A percentile compares a stretch with the other conserved stretches of the same genome.
Conservation (phyloP, 1,284 basidiomycete genomes). For the Hymenochaete sp. region DNA sequence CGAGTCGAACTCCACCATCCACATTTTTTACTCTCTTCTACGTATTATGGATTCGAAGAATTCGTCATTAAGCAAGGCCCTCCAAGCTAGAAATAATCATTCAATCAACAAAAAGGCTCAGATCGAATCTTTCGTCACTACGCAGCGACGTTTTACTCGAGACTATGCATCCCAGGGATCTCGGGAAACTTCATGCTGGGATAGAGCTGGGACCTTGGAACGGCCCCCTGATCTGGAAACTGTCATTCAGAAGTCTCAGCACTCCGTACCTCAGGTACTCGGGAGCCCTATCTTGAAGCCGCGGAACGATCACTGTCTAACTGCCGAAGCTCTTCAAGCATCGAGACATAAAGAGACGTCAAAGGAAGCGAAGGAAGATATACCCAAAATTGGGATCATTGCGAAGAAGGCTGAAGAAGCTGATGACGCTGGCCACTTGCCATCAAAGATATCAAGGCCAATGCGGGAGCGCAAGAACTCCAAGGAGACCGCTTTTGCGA, state of each 20-base stretch:
- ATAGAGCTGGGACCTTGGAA: neutral
- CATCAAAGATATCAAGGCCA: neutral
- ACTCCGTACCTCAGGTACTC: too few relatives aligned
- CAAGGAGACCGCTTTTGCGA: neutral
- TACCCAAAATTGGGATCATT: too few relatives aligned
- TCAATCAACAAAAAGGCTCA: constrained; percentile 4
- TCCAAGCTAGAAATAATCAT: neutral
- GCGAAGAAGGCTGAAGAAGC: neutral
- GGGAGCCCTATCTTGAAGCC: constrained; percentile 20
- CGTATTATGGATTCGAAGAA: too few relatives aligned
- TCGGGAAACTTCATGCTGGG: constrained; percentile 9
- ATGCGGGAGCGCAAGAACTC: neutral
- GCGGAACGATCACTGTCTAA: constrained; percentile 3
- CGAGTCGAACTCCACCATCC: neutral
- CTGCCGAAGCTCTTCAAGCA: neutral
- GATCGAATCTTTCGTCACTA: constrained; percentile 17
- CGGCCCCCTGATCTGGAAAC: neutral
- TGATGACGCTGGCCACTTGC: neutral
- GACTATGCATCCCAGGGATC: constrained; percentile 17
- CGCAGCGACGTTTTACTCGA: constrained; percentile 15
- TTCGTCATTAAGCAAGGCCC: neutral
- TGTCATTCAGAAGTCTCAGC: too few relatives aligned
- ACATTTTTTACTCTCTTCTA: neutral
- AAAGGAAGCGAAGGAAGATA: neutral
- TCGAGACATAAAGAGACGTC: neutral